Percentiles rank a stretch among this genome's conserved stretches.
phyloP scores from a whole-genome alignment of 768 basidiomycete genomes.

The Leccinum disarticulatum region DNA sequence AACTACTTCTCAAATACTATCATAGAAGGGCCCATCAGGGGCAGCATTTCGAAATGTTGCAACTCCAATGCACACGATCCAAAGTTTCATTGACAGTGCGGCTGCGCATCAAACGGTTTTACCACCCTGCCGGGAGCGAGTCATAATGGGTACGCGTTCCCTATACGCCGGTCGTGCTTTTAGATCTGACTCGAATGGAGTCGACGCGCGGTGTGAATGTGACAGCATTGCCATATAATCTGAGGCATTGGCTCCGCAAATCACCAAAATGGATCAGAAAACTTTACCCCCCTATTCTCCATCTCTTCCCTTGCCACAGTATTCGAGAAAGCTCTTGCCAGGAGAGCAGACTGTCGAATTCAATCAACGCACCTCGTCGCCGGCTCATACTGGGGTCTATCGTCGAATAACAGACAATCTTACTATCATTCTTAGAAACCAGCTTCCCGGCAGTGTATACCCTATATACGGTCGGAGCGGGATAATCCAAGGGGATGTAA shows the following conservation, averaged over 20 bases:
- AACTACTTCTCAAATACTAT: not conserved
- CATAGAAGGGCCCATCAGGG: not conserved
- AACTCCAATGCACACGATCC: not conserved
- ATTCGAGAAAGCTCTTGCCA: constrained; percentile 49
- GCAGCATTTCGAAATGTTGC: not conserved
- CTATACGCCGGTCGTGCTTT: not conserved
- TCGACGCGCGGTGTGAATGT: not conserved
- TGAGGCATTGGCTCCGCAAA: not conserved
- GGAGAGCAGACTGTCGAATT: constrained; percentile 53
- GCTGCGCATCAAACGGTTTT: not conserved
- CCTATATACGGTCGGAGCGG: constrained; percentile 23
- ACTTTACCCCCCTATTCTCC: constrained; percentile 51
- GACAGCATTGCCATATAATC: not conserved
- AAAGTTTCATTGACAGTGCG: not conserved
- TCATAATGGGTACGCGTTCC: not conserved
- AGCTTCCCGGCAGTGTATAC: constrained; percentile 21
- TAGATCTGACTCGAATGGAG: constrained; percentile 4
- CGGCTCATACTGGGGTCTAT: constrained; percentile 19
- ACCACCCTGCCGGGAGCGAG: not conserved
- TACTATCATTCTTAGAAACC: constrained; percentile 25
- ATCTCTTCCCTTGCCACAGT: constrained; percentile 51
- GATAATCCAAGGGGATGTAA: constrained; percentile 26
- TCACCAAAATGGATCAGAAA: constrained; percentile 8
- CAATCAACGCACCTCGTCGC: constrained; percentile 28
- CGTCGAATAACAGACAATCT: constrained; percentile 32